A percentile compares a stretch with the other conserved stretches of the same genome.
Evolutionary conservation across 768 basidiomycete genomes (phyloP).

Genomic region (Termitomyces bulborhizus): DNA sequence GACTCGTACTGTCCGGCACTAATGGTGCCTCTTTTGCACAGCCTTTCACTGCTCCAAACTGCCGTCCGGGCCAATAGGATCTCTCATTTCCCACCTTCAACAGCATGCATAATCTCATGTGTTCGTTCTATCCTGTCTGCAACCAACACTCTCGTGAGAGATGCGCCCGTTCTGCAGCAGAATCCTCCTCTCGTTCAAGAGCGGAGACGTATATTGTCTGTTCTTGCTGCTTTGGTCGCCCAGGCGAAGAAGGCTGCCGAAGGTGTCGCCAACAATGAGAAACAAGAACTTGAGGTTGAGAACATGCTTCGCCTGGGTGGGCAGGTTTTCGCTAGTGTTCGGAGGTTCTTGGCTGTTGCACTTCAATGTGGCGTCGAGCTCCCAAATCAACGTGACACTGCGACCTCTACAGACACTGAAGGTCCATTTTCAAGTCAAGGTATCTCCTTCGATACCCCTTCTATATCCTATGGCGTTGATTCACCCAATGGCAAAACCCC

Average conservation of each 20-base stretch:
- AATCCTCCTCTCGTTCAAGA: constrained; percentile 67
- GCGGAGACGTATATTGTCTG: constrained; percentile 75
- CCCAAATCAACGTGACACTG: constrained; percentile 40
- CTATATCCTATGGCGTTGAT: constrained; percentile 19
- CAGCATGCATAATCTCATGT: constrained; percentile 91
- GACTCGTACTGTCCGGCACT: constrained; percentile 70
- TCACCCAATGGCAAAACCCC: constrained; percentile 29
- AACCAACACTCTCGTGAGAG: constrained; percentile 79
- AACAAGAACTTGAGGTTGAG: constrained; percentile 52
- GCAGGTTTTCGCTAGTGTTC: constrained; percentile 75
- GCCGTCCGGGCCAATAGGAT: constrained; percentile 74
- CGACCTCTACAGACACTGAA: constrained; percentile 24
- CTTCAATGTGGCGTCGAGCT: constrained; percentile 70
- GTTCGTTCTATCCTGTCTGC: constrained; percentile 82
- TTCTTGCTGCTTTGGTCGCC: constrained; percentile 76
- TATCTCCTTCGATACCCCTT: constrained; percentile 22
- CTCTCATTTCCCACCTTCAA: constrained; percentile 88
- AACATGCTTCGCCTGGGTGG: constrained; percentile 78
- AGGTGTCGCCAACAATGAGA: constrained; percentile 36
- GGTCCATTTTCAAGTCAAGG: constrained; percentile 23
- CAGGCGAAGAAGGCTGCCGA: constrained; percentile 69
- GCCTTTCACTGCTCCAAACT: constrained; percentile 77
- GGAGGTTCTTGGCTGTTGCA: constrained; percentile 71
- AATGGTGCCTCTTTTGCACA: constrained; percentile 81
- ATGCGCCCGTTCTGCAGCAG: constrained; percentile 64